These are phyloP conservation scores for Erysimum pusillum DNA, from an alignment of 441 rosid genomes.

Conservation along the genomic window DNA sequence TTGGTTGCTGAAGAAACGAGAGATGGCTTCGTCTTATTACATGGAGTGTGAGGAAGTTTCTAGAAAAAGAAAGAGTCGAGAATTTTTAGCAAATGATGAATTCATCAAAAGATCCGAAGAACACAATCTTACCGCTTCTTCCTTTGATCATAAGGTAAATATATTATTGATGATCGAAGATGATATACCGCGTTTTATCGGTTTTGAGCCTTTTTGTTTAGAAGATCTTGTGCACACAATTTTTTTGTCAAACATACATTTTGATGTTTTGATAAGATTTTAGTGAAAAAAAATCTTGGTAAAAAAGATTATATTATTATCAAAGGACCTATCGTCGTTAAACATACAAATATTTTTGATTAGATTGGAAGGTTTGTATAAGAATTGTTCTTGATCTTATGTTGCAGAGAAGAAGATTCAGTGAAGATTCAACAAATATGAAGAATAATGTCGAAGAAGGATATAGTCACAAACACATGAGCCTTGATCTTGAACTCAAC, in stretches of 20 bases:
- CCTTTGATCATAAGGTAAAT: conserved; percentile 72
- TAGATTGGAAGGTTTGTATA: neutral
- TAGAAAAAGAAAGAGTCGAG: conserved; percentile 66
- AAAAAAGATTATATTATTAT: no score
- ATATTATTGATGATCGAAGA: neutral
- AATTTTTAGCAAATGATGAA: conserved; percentile 39
- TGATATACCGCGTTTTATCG: no score
- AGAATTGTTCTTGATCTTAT: conserved; percentile 65
- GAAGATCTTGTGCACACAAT: neutral
- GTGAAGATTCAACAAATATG: conserved; percentile 49
- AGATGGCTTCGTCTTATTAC: neutral
- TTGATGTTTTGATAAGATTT: neutral
- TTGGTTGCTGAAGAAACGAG: conserved; percentile 50
- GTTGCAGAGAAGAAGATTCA: conserved; percentile 61
- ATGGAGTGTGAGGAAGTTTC: conserved; percentile 45
- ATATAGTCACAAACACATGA: conserved; percentile 46
- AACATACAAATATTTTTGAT: neutral
- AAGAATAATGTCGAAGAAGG: conserved; percentile 52
- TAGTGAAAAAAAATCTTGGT: no score
- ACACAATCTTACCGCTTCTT: conserved; percentile 38
- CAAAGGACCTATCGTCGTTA: neutral
- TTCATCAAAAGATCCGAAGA: conserved; percentile 42
- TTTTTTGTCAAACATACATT: neutral
- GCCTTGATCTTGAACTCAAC: conserved; percentile 80
- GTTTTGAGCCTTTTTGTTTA: no score